Percentiles rank a stretch among this genome's conserved stretches.
phyloP scores from a whole-genome alignment of 352 stramenopile genomes.

The Pythium aristosporum region DNA sequence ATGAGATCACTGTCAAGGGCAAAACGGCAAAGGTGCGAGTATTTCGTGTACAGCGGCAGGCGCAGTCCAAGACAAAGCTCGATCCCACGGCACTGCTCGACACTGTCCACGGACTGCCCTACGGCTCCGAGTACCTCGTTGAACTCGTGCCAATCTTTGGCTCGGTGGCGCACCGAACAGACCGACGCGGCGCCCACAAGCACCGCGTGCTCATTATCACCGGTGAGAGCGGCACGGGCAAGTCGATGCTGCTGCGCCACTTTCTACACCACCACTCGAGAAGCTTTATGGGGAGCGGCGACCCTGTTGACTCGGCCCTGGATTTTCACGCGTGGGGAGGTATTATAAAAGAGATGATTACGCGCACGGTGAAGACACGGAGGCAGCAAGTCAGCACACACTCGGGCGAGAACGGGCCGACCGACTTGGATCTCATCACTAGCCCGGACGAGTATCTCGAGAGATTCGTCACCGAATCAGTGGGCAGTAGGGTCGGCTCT shows the following conservation, averaged over 20 bases:
- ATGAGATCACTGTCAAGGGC: conserved; percentile 64
- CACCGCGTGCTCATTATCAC: conserved; percentile 57
- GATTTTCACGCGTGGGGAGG: conserved; percentile 61
- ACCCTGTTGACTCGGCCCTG: conserved; percentile 54
- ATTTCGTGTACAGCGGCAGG: conserved; percentile 39
- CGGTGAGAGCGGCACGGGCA: conserved; percentile 58
- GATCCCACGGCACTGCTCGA: conserved; percentile 36
- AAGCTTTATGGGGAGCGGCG: conserved; percentile 55
- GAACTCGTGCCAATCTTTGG: conserved; percentile 51
- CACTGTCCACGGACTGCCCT: conserved; percentile 37
- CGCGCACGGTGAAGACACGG: conserved; percentile 32
- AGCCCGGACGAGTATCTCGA: conserved; percentile 6
- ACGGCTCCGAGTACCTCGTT: conserved; percentile 47
- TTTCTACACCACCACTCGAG: conserved; percentile 46
- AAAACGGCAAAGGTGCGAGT: conserved; percentile 50
- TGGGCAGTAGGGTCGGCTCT: neutral
- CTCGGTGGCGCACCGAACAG: conserved; percentile 19
- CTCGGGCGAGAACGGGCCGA: conserved; percentile 1
- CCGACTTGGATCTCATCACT: neutral
- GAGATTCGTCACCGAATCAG: neutral
- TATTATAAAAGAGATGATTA: conserved; percentile 45
- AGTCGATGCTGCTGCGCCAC: conserved; percentile 66
- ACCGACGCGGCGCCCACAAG: conserved; percentile 1
- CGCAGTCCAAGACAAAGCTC: conserved; percentile 34
- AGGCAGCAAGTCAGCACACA: conserved; percentile 9